Evolutionary conservation across 208 protist species (phyloP).

Genomic region (Trypanosoma scelopori): DNA sequence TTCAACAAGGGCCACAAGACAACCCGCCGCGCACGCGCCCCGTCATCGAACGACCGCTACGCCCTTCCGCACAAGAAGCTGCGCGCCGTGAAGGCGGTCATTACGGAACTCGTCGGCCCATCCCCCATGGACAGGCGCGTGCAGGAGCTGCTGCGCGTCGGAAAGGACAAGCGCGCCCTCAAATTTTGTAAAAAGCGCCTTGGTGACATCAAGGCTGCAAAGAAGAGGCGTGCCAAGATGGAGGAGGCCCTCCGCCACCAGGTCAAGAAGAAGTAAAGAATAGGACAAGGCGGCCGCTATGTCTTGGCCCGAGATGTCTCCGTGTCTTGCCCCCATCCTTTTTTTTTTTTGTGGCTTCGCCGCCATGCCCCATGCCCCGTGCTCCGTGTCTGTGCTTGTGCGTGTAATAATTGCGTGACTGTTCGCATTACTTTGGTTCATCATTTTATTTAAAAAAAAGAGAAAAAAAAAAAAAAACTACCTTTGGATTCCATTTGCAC

Average conservation of each 20-base stretch:
- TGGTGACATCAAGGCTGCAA: constrained; percentile 84
- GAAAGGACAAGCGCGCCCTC: constrained; percentile 95
- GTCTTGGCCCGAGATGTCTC: too few relatives aligned
- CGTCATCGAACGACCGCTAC: constrained; percentile 80
- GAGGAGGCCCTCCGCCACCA: constrained; percentile 88
- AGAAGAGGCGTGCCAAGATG: constrained; percentile 93
- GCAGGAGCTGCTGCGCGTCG: constrained; percentile 93
- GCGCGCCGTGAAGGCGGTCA: constrained; percentile 90
- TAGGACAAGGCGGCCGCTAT: too few relatives aligned
- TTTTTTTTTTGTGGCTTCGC: too few relatives aligned
- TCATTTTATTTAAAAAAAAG: too few relatives aligned
- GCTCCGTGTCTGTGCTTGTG: too few relatives aligned
- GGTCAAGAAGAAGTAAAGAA: constrained; percentile 85
- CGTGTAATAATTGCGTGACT: too few relatives aligned
- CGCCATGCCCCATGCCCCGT: too few relatives aligned
- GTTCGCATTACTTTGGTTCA: too few relatives aligned
- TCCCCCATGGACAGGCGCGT: constrained; percentile 93
- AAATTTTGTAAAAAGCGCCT: constrained; percentile 95
- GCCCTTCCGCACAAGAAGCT: constrained; percentile 88
- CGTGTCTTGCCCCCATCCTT: too few relatives aligned
- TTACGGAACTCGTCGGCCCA: constrained; percentile 89
- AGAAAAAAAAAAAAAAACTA: too few relatives aligned
- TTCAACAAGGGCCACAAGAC: constrained; percentile 93
- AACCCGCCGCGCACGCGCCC: constrained; percentile 80
- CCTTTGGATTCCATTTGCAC: too few relatives aligned